Base-by-base conservation (phyloP, 1,284 basidiomycete species). In the Hymenochaete sp. region DNA sequence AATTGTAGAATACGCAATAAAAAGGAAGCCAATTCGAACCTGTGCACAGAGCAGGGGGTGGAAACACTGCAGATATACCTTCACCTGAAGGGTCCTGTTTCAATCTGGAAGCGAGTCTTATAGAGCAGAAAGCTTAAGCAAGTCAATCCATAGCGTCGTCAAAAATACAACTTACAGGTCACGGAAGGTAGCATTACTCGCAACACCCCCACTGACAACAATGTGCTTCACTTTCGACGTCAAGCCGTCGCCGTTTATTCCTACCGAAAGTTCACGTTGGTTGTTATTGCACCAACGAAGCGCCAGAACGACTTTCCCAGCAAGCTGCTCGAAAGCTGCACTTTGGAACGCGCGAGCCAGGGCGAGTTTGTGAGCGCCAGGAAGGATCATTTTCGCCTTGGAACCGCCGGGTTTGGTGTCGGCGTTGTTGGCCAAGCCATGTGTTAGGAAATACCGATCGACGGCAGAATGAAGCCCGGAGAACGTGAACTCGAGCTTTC, bases 121-220 rank as follows among this genome's bases (percentile, higher is more conserved):
- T 8, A 6, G n/a, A n/a, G n/a, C n/a, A n/a, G n/a, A 16, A 2
- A 24, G 24, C n/a, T 22, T 42, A 28, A 26, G 19, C 33, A 36
- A 16, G 14, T 21, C 16, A 32, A 39, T 31, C 14, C 6, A 24
- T 36, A 40, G 19, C 13, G 6, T 13, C 52, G 39, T 49, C 38
- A 38, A 41, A 8, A 19, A 32, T 31, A 11, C 8, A 7, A 53
- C 70, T 37, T 42, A 86, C 89, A 77, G 67, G 42, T 70, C 54
- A 28, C 89, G 67, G 47, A 96, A 62, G 52, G 72, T 80, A 27
- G 57, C 39, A 55, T 97, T 97, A 52, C 87, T 89, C 11, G 90
- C 93, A 0, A 97, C 93, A 1, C 93, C 93, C 1, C 93, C 93
- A 48, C 86, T 89, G 8, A 88, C 79, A 0, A 95, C 86, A 10